A percentile compares a stretch with the other conserved stretches of the same genome.
Evolutionary conservation across 2,329 filamentous ascomycete species (phyloP).

Genomic region (Aspergillus brunneoviolaceus): DNA sequence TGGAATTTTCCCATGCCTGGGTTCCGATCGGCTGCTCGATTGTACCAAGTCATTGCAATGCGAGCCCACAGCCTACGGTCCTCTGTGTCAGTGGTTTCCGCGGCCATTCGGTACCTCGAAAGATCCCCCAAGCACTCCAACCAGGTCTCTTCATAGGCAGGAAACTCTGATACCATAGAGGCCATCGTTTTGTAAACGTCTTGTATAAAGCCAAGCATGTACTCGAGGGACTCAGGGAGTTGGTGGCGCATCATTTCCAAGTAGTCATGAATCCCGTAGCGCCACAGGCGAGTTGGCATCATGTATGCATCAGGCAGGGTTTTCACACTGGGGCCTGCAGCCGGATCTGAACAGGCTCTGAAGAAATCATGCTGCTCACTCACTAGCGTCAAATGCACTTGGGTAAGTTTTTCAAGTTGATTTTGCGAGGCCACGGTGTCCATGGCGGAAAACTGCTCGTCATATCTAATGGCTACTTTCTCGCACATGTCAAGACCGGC

Average conservation of each 20-base stretch:
- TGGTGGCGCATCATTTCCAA: conserved; percentile 73
- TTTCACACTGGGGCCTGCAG: conserved; percentile 66
- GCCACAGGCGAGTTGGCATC: conserved; percentile 94
- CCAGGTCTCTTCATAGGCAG: conserved; percentile 83
- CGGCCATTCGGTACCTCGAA: conserved; percentile 83
- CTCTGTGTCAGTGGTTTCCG: conserved; percentile 75
- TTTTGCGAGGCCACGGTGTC: conserved; percentile 58
- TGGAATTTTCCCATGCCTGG: conserved; percentile 77
- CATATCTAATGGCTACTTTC: conserved; percentile 80
- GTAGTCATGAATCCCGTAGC: conserved; percentile 84
- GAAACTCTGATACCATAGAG: conserved; percentile 79
- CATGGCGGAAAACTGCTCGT: conserved; percentile 58
- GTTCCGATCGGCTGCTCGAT: conserved; percentile 72
- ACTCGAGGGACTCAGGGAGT: conserved; percentile 74
- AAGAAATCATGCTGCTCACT: conserved; percentile 87
- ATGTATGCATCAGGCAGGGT: conserved; percentile 75
- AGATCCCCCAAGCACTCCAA: conserved; percentile 89
- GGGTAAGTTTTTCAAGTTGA: conserved; percentile 82
- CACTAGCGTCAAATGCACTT: conserved; percentile 74
- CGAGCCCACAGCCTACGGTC: conserved; percentile 79
- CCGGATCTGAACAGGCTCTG: conserved; percentile 81
- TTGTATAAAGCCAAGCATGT: conserved; percentile 91
- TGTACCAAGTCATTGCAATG: conserved; percentile 81
- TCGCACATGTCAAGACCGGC: conserved; percentile 83
- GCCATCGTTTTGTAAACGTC: conserved; percentile 88